phyloP scores from a whole-genome alignment of 192 early-diverging fungal species.

The Umbelopsis sp. region DNA sequence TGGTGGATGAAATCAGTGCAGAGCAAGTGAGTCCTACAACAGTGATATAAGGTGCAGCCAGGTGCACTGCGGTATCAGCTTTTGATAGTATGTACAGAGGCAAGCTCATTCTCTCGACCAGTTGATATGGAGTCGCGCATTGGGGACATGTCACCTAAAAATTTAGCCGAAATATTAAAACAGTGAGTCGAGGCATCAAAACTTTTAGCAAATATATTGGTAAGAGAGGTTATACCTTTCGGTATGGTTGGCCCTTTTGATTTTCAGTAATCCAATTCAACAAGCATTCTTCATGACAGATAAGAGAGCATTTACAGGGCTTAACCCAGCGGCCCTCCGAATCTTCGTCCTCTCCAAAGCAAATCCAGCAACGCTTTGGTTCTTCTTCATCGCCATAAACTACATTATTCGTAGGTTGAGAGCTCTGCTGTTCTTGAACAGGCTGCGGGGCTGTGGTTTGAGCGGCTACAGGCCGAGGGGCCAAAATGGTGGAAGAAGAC shows the following conservation, averaged over 20 bases:
- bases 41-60: constrained; percentile 63
- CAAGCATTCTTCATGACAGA: constrained; percentile 79
- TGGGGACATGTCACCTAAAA: constrained; percentile 71
- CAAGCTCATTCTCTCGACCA: constrained; percentile 57
- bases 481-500: constrained; percentile 7
- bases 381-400: constrained; percentile 17
- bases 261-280: constrained; percentile 77
- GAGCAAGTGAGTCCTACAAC: constrained; percentile 64
- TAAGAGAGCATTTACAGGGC: constrained; percentile 74
- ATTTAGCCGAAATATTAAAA: not conserved
- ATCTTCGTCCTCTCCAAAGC: constrained; percentile 68
- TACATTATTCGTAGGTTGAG: not conserved
- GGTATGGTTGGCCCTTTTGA: constrained; percentile 51
- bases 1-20: constrained; percentile 64
- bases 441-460: not conserved
- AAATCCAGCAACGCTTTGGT: constrained; percentile 71
- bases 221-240: constrained; percentile 38
- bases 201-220: not conserved
- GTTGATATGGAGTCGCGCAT: constrained; percentile 63
- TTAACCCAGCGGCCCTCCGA: constrained; percentile 66
- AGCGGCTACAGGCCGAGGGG: not conserved
- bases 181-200: not conserved
- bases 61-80: constrained; percentile 57
- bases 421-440: not conserved
- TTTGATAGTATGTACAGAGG: constrained; percentile 53